phyloP scores from a whole-genome alignment of 2,329 filamentous ascomycete species.

The Nakataea oryzae region DNA sequence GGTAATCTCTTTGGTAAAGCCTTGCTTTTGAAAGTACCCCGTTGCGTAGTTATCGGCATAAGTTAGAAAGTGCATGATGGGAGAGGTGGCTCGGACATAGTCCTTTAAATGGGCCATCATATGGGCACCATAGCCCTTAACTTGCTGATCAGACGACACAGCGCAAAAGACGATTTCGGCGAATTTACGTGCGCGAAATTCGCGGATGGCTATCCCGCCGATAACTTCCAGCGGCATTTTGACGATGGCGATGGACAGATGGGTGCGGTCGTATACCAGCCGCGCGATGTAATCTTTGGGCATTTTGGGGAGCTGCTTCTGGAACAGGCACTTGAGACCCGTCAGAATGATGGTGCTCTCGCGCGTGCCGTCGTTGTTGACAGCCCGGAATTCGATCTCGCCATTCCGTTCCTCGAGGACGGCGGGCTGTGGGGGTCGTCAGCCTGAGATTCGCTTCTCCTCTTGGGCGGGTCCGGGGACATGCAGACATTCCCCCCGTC shows the following conservation, averaged over 20 bases:
- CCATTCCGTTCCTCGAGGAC: conserved; percentile 63
- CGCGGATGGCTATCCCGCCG: conserved; percentile 65
- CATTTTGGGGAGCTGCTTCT: conserved; percentile 73
- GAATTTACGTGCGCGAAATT: conserved; percentile 60
- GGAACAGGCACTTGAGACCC: conserved; percentile 69
- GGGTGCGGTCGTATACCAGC: conserved; percentile 64
- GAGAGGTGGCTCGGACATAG: conserved; percentile 65
- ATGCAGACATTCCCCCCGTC: neutral
- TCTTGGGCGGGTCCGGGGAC: neutral
- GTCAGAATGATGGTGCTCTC: conserved; percentile 65
- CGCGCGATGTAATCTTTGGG: conserved; percentile 71
- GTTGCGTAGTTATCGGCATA: conserved; percentile 75
- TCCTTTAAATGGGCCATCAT: conserved; percentile 69
- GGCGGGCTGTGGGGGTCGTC: conserved; percentile 39
- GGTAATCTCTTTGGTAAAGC: conserved; percentile 70
- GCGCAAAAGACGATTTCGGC: conserved; percentile 73
- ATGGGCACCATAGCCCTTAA: conserved; percentile 69
- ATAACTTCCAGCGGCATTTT: conserved; percentile 61
- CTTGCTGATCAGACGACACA: conserved; percentile 67
- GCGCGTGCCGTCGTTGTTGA: conserved; percentile 61
- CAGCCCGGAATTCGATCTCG: conserved; percentile 65
- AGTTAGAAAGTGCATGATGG: conserved; percentile 70
- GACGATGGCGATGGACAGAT: conserved; percentile 65
- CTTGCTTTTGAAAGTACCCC: conserved; percentile 72
- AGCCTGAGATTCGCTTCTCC: neutral